Evolutionary conservation across 257 asterid genomes (phyloP).

Genomic region (Thymus mandschuricus): DNA sequence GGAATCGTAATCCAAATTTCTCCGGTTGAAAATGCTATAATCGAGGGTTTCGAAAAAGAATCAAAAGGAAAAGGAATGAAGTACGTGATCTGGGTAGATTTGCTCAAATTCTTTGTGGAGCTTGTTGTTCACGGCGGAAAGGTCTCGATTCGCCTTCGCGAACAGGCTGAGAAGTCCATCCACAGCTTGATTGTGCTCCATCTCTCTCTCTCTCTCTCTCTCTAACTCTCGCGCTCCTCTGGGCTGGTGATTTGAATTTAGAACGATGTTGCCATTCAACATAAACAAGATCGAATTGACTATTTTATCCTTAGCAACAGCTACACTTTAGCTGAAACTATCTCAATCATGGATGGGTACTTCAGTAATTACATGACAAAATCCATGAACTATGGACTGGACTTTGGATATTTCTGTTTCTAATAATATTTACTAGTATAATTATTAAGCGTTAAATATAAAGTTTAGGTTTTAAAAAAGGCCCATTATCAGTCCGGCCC

Average conservation of each 20-base stretch:
- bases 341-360: constrained; percentile 22
- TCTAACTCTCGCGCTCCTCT: neutral
- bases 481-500: no score
- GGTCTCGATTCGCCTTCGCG: constrained; percentile 54
- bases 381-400: constrained; percentile 26
- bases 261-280: no score
- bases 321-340: no score
- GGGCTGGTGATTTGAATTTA: no score
- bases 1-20: neutral
- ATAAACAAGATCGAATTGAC: no score
- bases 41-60: neutral
- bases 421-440: no score
- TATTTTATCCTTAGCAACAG: no score
- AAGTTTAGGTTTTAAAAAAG: no score
- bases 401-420: no score
- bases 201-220: constrained; percentile 20
- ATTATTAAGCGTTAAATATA: no score
- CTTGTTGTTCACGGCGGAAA: constrained; percentile 62
- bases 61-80: neutral
- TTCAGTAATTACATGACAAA: constrained; percentile 31
- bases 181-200: constrained; percentile 55
- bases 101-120: constrained; percentile 78
- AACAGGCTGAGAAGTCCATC: constrained; percentile 56
- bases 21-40: neutral
- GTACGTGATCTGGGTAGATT: constrained; percentile 45